Evolutionary conservation across 2,329 filamentous ascomycete genomes (phyloP).

Genomic region (Setomelanomma holmii): DNA sequence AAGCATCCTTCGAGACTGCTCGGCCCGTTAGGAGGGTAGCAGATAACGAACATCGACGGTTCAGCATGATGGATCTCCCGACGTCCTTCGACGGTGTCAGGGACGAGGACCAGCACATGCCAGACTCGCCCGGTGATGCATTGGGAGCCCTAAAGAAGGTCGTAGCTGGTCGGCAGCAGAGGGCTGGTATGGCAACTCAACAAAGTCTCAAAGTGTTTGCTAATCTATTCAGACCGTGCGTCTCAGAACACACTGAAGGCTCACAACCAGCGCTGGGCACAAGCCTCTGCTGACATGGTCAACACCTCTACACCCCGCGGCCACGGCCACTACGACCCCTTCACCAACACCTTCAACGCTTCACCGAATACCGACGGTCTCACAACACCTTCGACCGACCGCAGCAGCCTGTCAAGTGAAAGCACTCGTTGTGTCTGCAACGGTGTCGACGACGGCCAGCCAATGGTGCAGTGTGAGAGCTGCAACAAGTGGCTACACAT

Average conservation of each 20-base stretch:
- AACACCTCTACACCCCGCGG: constrained; percentile 23
- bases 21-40: constrained; percentile 30
- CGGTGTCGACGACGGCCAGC: constrained; percentile 59
- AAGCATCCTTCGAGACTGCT: constrained; percentile 39
- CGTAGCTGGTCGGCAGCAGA: constrained; percentile 46
- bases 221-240: constrained; percentile 35
- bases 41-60: constrained; percentile 35
- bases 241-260: constrained; percentile 50
- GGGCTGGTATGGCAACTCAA: constrained; percentile 36
- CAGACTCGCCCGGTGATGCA: constrained; percentile 48
- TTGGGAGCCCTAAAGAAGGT: constrained; percentile 51
- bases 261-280: constrained; percentile 56
- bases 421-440: constrained; percentile 66
- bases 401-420: constrained; percentile 59
- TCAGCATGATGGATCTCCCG: constrained; percentile 44
- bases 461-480: constrained; percentile 69
- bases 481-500: constrained; percentile 70
- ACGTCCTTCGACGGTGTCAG: constrained; percentile 28
- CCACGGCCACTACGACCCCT: constrained; percentile 41
- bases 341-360: constrained; percentile 46
- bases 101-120: constrained; percentile 33
- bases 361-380: constrained; percentile 58
- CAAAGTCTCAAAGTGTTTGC: constrained; percentile 3
- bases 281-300: constrained; percentile 49
- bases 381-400: constrained; percentile 61